Evolutionary conservation across 2,329 filamentous ascomycete species (phyloP).

Genomic region (Coleophoma cylindrospora): DNA sequence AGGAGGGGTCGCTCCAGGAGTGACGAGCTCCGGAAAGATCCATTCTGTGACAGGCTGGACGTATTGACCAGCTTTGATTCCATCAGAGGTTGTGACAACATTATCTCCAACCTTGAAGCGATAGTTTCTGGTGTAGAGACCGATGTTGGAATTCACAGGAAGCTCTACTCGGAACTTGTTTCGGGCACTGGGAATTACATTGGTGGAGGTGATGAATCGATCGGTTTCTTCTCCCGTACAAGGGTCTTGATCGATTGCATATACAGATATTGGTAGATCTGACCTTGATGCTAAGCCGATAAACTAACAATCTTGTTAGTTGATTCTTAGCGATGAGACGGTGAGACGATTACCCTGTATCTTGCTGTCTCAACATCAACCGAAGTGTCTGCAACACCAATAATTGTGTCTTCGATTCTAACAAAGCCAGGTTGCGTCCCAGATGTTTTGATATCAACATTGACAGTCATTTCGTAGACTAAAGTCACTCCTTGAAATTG

Average conservation of each 20-base stretch:
- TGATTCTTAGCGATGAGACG: neutral
- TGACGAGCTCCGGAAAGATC: conserved; percentile 36
- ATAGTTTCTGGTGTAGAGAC: conserved; percentile 35
- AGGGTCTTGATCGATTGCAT: conserved; percentile 34
- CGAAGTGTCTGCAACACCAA: conserved; percentile 31
- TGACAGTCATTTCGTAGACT: conserved; percentile 31
- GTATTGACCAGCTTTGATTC: conserved; percentile 35
- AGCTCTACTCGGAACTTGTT: conserved; percentile 35
- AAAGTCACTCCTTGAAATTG: conserved; percentile 27
- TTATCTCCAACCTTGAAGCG: conserved; percentile 28
- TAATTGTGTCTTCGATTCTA: conserved; percentile 35
- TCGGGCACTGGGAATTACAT: conserved; percentile 23
- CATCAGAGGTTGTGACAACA: conserved; percentile 29
- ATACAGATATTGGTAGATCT: conserved; percentile 27
- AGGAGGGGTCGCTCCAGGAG: conserved; percentile 28
- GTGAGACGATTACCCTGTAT: conserved; percentile 11
- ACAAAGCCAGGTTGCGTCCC: conserved; percentile 32
- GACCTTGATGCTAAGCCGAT: conserved; percentile 34
- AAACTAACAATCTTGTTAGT: conserved; percentile 16
- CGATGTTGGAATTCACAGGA: conserved; percentile 16
- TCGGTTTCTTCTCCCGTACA: conserved; percentile 34
- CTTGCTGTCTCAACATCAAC: conserved; percentile 30
- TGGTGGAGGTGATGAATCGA: conserved; percentile 28
- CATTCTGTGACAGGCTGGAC: conserved; percentile 35
- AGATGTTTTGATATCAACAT: conserved; percentile 31